These are phyloP conservation scores for Monoraphidium neglectum DNA, from an alignment of 139 green algal genomes.

Conservation along the genomic window DNA sequence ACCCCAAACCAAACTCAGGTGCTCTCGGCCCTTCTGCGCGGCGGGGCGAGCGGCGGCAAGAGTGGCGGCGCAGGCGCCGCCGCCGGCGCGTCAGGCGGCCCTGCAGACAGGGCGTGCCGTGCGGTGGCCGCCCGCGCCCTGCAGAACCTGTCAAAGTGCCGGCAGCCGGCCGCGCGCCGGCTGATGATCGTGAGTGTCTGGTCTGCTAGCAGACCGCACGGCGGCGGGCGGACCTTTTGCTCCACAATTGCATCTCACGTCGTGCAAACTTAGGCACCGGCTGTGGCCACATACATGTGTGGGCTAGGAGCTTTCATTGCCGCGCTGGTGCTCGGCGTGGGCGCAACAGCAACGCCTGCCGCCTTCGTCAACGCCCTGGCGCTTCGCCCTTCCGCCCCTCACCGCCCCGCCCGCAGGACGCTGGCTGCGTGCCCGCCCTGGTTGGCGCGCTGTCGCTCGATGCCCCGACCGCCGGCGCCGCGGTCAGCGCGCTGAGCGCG, in stretches of 20 bases:
- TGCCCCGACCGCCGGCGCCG: neutral
- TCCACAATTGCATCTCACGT: no score
- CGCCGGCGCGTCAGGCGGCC: no score
- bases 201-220: no score
- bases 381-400: neutral
- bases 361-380: neutral
- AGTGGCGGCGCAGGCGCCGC: neutral
- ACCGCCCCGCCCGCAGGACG: conserved; percentile 4
- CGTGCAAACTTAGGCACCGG: no score
- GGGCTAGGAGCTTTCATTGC: no score
- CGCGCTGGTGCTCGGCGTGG: neutral
- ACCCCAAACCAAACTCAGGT: no score
- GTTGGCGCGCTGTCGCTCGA: conserved; percentile 1
- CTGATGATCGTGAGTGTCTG: conserved; percentile 24
- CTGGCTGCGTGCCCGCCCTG: conserved; percentile 14
- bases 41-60: neutral
- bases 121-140: conserved; percentile 13
- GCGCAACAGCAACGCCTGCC: neutral
- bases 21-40: no score
- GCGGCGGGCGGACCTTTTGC: neutral
- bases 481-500: conserved; percentile 12
- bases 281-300: no score
- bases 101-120: neutral
- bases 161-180: neutral
- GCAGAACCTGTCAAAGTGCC: conserved; percentile 26